A percentile compares a stretch with the other conserved stretches of the same genome.
phyloP scores from a whole-genome alignment of 805 yeast genomes.

The Cyberlindnera sargentensis region DNA sequence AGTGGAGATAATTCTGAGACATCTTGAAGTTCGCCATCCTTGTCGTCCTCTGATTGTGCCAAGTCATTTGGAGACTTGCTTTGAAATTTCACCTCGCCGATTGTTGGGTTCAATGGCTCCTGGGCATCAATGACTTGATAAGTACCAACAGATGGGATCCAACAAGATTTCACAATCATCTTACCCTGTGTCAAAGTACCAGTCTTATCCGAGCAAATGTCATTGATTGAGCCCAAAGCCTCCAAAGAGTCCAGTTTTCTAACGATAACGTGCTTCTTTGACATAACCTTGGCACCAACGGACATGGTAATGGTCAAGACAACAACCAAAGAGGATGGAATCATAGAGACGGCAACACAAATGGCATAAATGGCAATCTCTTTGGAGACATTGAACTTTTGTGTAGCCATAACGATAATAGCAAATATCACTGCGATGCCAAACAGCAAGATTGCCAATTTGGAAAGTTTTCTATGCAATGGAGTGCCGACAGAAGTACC shows the following conservation, averaged over 20 bases:
- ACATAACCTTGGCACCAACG: conserved; percentile 67
- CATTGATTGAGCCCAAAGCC: conserved; percentile 72
- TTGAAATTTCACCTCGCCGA: conserved; percentile 35
- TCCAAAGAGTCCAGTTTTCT: conserved; percentile 73
- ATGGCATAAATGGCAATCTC: conserved; percentile 87
- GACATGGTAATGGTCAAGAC: conserved; percentile 86
- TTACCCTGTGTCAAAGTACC: conserved; percentile 79
- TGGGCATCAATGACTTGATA: conserved; percentile 45
- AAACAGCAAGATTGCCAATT: conserved; percentile 68
- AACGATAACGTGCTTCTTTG: conserved; percentile 62
- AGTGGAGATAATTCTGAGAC: background rate
- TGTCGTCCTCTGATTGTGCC: conserved; percentile 18
- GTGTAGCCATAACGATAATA: conserved; percentile 81
- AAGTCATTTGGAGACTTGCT: conserved; percentile 12
- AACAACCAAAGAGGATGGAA: conserved; percentile 73
- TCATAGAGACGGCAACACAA: conserved; percentile 74
- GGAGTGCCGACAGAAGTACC: conserved; percentile 82
- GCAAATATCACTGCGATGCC: conserved; percentile 80
- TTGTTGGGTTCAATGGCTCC: conserved; percentile 58
- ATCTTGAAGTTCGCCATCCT: conserved; percentile 1
- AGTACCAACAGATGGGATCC: conserved; percentile 62
- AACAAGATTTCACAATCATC: conserved; percentile 64
- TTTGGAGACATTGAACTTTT: conserved; percentile 61
- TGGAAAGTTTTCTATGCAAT: conserved; percentile 64
- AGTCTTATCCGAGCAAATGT: conserved; percentile 77